Conservation (phyloP, 2,329 filamentous ascomycete genomes). For the Plectosphaerella sp. region DNA sequence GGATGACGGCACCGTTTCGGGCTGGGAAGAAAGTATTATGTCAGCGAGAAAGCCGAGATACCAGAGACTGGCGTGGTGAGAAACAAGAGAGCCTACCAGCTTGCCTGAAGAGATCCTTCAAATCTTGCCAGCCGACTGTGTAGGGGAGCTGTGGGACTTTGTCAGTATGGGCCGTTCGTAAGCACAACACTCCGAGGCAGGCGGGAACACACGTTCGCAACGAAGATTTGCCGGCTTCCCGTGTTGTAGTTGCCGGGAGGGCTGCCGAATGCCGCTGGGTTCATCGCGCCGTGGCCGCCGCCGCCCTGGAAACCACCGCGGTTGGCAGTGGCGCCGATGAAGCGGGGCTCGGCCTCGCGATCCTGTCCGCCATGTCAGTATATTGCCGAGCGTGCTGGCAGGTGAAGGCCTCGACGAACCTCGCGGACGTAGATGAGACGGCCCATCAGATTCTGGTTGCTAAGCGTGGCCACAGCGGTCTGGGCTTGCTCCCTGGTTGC, state of each 20-base stretch:
- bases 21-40: slow-evolving; percentile 20
- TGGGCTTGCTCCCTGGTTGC: slow-evolving; percentile 98
- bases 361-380: slow-evolving; percentile 54
- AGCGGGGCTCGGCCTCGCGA: slow-evolving; percentile 95
- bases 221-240: slow-evolving; percentile 86
- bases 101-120: slow-evolving; percentile 98
- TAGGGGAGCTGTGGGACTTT: slow-evolving; percentile 71
- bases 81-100: slow-evolving; percentile 65
- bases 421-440: slow-evolving; percentile 98
- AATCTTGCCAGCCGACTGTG: slow-evolving; percentile 96
- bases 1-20: slow-evolving; percentile 74
- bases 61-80: too few relatives aligned
- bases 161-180: too few relatives aligned
- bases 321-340: slow-evolving; percentile 68
- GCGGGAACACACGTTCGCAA: slow-evolving; percentile 85
- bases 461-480: slow-evolving; percentile 92
- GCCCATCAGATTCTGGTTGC: slow-evolving; percentile 98
- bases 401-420: slow-evolving; percentile 45
- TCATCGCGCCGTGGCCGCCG: slow-evolving; percentile 52
- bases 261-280: slow-evolving; percentile 53
- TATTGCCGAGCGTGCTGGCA: slow-evolving; percentile 1
- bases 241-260: slow-evolving; percentile 45
- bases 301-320: slow-evolving; percentile 59
- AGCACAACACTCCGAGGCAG: background rate
- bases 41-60: background rate